Base-by-base conservation (phyloP, 805 yeast genomes). In the Ogataea ganodermae region DNA sequence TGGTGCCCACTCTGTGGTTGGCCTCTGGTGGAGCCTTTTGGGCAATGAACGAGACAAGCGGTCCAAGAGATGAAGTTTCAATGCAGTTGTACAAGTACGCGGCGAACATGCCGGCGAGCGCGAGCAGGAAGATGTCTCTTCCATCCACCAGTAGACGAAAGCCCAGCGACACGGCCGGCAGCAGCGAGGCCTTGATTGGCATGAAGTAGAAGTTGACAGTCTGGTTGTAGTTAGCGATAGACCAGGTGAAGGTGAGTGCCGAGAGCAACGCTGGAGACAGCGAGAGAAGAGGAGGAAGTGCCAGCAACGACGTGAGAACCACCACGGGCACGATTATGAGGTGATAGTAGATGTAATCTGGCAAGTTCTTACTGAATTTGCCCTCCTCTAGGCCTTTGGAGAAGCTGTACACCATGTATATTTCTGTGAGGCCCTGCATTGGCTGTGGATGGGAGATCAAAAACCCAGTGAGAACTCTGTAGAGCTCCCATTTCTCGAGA, bases 1-100 rank as follows among this genome's bases (percentile, higher is more conserved):
- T 50, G 0, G 69, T 62, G 10, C 69, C 69, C 16, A 64, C 61
- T n/a, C 68, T 51, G 47, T 47, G 62, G 21, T 51, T 61, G 38
- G 47, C 56, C 44, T 47, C 58, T 12, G 48, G 41, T 10, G 45
- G 44, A 22, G 50, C 47, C 10, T 56, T 53, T 16, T 67, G 56
- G 3, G 58, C 46, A 12, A 65, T 31, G 13, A 65, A 32, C 1
- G 63, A 50, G 57, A 65, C 60, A 24, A 76, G 52, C 4, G 80
- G 80, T 0, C 81, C 81, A 37, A 65, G 60, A 2, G 87, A 77
- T 33, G 72, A 66, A 0, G 87, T 81, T 56, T 82, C 86, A 36
- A 81, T 60, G 59, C 89, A 84, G 51, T 76, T 78, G 65, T 81
- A 83, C 4, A 80, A 49, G 58, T 84, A 84, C 0, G 81, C 86